phyloP scores from a whole-genome alignment of 2,329 filamentous ascomycete species.

The Fusarium brachygibbosum region DNA sequence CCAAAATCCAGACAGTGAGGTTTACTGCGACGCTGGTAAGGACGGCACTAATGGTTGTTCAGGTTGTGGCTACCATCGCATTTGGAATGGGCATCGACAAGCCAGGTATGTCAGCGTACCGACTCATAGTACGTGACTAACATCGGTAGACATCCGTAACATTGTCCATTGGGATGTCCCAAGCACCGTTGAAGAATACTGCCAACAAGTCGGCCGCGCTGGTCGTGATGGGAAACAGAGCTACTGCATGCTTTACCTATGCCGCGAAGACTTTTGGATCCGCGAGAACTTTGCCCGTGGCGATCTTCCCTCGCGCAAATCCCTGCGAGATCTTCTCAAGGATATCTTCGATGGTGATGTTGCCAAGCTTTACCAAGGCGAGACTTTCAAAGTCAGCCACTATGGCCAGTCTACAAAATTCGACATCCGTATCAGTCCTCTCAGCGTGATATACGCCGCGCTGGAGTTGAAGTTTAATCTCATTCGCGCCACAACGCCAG shows the following conservation, averaged over 20 bases:
- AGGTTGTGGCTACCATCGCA: conserved; percentile 65
- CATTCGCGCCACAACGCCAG: conserved; percentile 68
- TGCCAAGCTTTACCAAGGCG: conserved; percentile 23
- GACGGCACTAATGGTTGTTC: background rate
- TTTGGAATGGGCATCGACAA: conserved; percentile 74
- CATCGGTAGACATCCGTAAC: conserved; percentile 62
- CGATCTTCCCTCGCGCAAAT: conserved; percentile 67
- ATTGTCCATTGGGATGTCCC: conserved; percentile 67
- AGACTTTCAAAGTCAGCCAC: conserved; percentile 58
- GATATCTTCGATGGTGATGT: conserved; percentile 62
- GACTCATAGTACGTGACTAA: background rate
- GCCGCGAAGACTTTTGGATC: conserved; percentile 68
- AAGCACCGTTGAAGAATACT: conserved; percentile 68
- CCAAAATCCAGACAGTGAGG: conserved; percentile 54
- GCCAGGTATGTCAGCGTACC: conserved; percentile 37
- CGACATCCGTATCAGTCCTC: conserved; percentile 65
- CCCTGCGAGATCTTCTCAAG: conserved; percentile 62
- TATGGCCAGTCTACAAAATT: conserved; percentile 61
- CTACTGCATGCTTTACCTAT: conserved; percentile 70
- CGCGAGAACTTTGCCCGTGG: conserved; percentile 71
- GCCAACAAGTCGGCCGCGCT: conserved; percentile 69
- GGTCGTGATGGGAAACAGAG: conserved; percentile 67
- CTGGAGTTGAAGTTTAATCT: conserved; percentile 70
- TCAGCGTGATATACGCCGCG: conserved; percentile 70
- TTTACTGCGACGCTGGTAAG: accelerated